Evolutionary conservation across 164 flowering plant genomes (phyloP).

Genomic region (Malania oleifera): DNA sequence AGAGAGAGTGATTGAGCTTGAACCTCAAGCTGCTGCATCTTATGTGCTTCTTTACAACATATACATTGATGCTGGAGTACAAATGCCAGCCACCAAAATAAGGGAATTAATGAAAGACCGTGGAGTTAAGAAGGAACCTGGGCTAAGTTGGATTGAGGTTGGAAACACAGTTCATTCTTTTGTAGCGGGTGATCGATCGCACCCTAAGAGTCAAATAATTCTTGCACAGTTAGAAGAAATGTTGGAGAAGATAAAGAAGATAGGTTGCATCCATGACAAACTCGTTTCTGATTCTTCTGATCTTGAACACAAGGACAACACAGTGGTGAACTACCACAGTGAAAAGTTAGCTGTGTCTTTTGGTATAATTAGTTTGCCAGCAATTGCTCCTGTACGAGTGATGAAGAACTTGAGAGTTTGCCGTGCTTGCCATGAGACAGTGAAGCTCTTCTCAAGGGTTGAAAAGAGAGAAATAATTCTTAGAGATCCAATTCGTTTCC

Average conservation of each 20-base stretch:
- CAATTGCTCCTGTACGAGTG: slow-evolving; percentile 42
- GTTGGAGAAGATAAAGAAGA: slow-evolving; percentile 28
- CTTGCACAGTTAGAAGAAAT: slow-evolving; percentile 35
- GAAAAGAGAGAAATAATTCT: slow-evolving; percentile 42
- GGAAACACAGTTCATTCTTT: slow-evolving; percentile 41
- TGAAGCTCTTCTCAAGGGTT: slow-evolving; percentile 41
- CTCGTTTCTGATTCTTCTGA: slow-evolving; percentile 5
- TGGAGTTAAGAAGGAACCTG: slow-evolving; percentile 60
- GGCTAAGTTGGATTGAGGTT: slow-evolving; percentile 57
- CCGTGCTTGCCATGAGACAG: slow-evolving; percentile 40
- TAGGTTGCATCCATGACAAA: slow-evolving; percentile 19
- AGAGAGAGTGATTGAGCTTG: slow-evolving; percentile 50
- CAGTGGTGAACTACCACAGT: slow-evolving; percentile 35
- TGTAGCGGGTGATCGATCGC: slow-evolving; percentile 41
- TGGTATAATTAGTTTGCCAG: slow-evolving; percentile 38
- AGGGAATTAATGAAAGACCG: slow-evolving; percentile 44
- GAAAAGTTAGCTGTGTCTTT: slow-evolving; percentile 51
- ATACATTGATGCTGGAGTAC: slow-evolving; percentile 35
- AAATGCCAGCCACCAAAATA: slow-evolving; percentile 25
- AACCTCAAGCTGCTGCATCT: slow-evolving; percentile 53
- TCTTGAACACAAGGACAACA: slow-evolving; percentile 14
- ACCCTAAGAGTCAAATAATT: slow-evolving; percentile 25
- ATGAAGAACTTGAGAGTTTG: slow-evolving; percentile 61
- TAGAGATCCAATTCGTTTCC: slow-evolving; percentile 47
- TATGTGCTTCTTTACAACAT: slow-evolving; percentile 60